These are phyloP conservation scores for Mycena olivaceomarginata DNA, from an alignment of 768 basidiomycete genomes.

Conservation along the genomic window DNA sequence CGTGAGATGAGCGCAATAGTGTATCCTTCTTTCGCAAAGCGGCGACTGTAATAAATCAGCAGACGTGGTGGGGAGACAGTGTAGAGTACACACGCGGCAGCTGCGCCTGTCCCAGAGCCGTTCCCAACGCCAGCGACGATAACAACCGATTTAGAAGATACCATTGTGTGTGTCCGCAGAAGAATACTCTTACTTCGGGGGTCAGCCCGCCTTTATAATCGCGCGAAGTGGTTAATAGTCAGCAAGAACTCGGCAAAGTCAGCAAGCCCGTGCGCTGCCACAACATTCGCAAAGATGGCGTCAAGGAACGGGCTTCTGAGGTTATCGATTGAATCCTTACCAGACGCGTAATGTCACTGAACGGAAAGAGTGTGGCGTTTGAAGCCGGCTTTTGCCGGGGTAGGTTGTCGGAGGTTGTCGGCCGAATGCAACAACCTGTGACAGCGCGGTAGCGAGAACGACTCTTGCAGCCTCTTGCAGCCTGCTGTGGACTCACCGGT, in stretches of 20 bases:
- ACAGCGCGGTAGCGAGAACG: too few relatives aligned
- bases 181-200: not conserved
- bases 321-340: too few relatives aligned
- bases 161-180: slow-evolving; percentile 2
- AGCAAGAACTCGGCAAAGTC: slow-evolving; percentile 6
- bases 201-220: slow-evolving; percentile 1
- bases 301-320: not conserved
- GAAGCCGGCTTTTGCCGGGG: too few relatives aligned
- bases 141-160: slow-evolving; percentile 18
- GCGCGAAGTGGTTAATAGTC: not conserved
- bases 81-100: slow-evolving; percentile 67
- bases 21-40: slow-evolving; percentile 79
- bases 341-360: too few relatives aligned
- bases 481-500: too few relatives aligned
- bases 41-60: slow-evolving; percentile 61
- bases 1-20: slow-evolving; percentile 81
- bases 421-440: too few relatives aligned
- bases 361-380: too few relatives aligned
- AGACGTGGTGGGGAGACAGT: slow-evolving; percentile 13
- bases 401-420: too few relatives aligned
- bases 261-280: slow-evolving; percentile 9
- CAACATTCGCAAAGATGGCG: slow-evolving; percentile 19
- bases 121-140: slow-evolving; percentile 57
- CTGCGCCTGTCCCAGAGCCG: slow-evolving; percentile 73
- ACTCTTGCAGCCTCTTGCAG: too few relatives aligned